Evolutionary conservation across 257 asterid species (phyloP), one percentile per base, ranked within the genome.

Genomic region (Nicotiana obtusifolia): DNA sequence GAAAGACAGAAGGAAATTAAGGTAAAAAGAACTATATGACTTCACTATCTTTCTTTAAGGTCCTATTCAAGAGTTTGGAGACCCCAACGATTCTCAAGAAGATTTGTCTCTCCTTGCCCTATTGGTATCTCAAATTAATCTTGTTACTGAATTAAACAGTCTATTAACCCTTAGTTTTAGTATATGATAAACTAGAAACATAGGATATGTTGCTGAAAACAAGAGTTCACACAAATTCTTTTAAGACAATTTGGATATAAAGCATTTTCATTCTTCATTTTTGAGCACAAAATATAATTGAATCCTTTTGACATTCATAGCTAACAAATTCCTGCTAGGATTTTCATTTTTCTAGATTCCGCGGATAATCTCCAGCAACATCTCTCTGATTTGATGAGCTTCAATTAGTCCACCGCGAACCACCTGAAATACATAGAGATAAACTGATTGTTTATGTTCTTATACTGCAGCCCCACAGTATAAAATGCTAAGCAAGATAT

Each of bases 281-380:
- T 8, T 20, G n/a, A 57, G 22, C 31, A 30, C 31, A 30, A 11
- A 69, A 41, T 57, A 69, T 41, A n/a, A 71, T 20, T 22, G 35
- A 71, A 44, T 71, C 57, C n/a, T 44, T 7, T 22, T 71, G n/a
- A 22, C 60, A 22, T 5, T 13, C 20, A 47, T 49, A 73, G 24
- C 79, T 47, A 73, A 33, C 28, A 26, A 64, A 13, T 64, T 64
- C 5, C 37, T 26, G 8, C 30, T 13, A 13, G 20, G 69, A 64
- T 64, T 13, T 26, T 73, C 49, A 33, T 47, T 62, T 37, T 44
- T 68, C 84, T 89, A 93, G 26, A 87, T 79, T 85, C 83, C 84
- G 65, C 33, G 86, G 49, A 89, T 83, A 64, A 88, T 82, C 90
- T 90, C 88, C 76, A 85, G 44, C 80, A 92, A 77, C 85, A 87